Percentiles rank a stretch among this genome's conserved stretches.
These are phyloP conservation scores for Echria macrotheca DNA, from an alignment of 495 filamentous ascomycete genomes.

Conservation along the genomic window DNA sequence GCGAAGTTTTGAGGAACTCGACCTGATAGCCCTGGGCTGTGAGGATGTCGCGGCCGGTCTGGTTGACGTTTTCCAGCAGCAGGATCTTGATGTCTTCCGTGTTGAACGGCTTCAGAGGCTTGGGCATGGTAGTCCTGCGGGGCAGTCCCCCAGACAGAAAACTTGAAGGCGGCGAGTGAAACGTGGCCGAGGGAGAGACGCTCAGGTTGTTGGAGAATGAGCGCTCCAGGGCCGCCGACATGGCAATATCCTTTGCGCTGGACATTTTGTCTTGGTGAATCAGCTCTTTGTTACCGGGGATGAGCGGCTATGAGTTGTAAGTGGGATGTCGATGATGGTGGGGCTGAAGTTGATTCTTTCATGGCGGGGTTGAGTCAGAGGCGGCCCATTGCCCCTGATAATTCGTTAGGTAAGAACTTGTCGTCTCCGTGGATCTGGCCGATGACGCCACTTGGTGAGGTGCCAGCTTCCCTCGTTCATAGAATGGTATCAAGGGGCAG, in stretches of 20 bases:
- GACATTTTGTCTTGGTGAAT: slow-evolving; percentile 26
- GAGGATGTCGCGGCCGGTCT: slow-evolving; percentile 79
- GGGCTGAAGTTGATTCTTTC: not conserved
- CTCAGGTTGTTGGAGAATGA: slow-evolving; percentile 49
- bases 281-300: not conserved
- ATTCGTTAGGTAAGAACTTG: too few species aligned
- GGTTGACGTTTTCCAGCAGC: slow-evolving; percentile 91
- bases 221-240: slow-evolving; percentile 16
- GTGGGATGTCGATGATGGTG: not conserved
- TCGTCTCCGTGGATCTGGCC: too few species aligned
- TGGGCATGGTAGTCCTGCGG: slow-evolving; percentile 38
- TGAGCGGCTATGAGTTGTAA: not conserved
- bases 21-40: slow-evolving; percentile 90
- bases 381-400: too few species aligned
- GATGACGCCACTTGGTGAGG: too few species aligned
- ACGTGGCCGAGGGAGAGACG: slow-evolving; percentile 52
- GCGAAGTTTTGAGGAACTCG: slow-evolving; percentile 78
- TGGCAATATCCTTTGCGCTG: slow-evolving; percentile 36
- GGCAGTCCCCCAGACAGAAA: slow-evolving; percentile 27
- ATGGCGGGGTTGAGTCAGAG: slow-evolving; percentile 1
- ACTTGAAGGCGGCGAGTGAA: slow-evolving; percentile 57
- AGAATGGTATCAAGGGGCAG: too few species aligned
- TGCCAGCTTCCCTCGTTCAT: too few species aligned
- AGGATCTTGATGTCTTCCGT: slow-evolving; percentile 95
- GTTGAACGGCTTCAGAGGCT: slow-evolving; percentile 91